Conservation (phyloP, 192 early-diverging fungal species). For the Backusella tuberculispora region DNA sequence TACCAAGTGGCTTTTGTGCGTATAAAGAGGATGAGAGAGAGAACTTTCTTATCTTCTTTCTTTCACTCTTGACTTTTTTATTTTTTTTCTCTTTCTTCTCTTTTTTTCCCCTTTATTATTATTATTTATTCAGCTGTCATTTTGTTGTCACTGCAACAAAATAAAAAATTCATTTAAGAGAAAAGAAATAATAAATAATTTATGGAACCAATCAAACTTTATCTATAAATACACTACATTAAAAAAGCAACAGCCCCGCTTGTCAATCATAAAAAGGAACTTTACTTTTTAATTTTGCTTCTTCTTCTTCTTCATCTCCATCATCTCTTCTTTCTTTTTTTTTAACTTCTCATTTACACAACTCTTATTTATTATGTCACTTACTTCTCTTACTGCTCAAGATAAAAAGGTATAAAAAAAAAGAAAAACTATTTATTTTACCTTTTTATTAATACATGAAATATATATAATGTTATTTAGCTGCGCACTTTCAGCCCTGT, state of each 20-base stretch:
- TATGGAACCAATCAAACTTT: conserved; percentile 2
- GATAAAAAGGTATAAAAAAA: neutral
- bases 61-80: neutral
- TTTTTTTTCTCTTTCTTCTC: neutral
- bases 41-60: neutral
- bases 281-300: neutral
- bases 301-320: neutral
- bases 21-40: neutral
- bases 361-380: neutral
- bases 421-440: neutral
- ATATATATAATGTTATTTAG: conserved; percentile 16
- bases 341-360: neutral
- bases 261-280: conserved; percentile 8
- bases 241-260: conserved; percentile 14
- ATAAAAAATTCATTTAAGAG: neutral
- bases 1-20: conserved; percentile 21
- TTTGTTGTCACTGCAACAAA: conserved; percentile 5
- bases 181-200: conserved; percentile 13
- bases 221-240: neutral
- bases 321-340: neutral
- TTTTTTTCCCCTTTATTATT: conserved; percentile 14
- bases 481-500: conserved; percentile 39
- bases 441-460: neutral
- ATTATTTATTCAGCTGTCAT: neutral
- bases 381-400: neutral